These are phyloP conservation scores for Micractinium conductrix DNA, from an alignment of 139 green algal genomes.

Conservation along the genomic window DNA sequence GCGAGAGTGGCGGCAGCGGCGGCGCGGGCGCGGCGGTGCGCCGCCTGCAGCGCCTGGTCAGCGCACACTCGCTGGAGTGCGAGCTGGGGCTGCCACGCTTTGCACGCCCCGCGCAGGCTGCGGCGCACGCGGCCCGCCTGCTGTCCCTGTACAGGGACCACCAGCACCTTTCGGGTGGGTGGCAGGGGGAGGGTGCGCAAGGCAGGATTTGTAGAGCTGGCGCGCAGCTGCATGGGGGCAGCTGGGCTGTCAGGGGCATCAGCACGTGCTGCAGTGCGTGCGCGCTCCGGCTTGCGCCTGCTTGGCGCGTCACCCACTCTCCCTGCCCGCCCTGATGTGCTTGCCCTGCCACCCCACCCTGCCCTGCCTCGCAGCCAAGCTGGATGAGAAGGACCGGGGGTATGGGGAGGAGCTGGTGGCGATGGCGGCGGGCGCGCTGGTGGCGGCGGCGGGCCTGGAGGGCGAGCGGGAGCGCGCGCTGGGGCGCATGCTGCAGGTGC, in stretches of 20 bases:
- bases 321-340: too few species aligned
- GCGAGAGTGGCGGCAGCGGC: neutral
- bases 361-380: neutral
- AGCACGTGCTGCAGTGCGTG: neutral
- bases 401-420: slow-evolving; percentile 76
- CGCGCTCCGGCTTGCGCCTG: neutral
- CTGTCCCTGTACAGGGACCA: slow-evolving; percentile 54
- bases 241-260: neutral
- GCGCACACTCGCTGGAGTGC: slow-evolving; percentile 51
- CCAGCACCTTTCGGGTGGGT: slow-evolving; percentile 53
- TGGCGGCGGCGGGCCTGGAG: slow-evolving; percentile 35
- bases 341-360: neutral
- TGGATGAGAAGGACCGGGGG: slow-evolving; percentile 81
- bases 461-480: neutral
- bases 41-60: slow-evolving; percentile 20
- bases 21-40: neutral
- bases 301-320: too few species aligned
- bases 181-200: neutral
- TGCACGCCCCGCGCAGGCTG: slow-evolving; percentile 17
- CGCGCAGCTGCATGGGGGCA: neutral
- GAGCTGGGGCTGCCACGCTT: slow-evolving; percentile 58
- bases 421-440: slow-evolving; percentile 60
- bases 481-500: slow-evolving; percentile 34
- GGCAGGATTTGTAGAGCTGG: neutral
- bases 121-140: slow-evolving; percentile 50